Conservation (phyloP, 306 rosid species). For the Lupinus albus region DNA sequence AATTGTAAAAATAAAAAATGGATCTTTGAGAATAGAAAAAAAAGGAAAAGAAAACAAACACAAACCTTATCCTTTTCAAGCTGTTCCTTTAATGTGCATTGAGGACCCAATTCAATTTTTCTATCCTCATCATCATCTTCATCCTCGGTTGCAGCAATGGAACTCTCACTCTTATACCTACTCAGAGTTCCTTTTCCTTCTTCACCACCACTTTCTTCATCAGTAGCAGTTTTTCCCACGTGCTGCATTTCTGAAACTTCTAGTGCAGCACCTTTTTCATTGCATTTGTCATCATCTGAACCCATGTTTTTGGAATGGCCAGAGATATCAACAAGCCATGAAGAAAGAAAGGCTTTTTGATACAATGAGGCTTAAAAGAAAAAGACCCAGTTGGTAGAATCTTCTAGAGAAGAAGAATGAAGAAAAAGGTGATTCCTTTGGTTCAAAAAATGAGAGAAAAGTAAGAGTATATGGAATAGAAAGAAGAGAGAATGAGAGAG, state of each 20-base stretch:
- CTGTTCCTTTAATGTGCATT: slow-evolving; percentile 79
- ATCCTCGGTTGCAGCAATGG: slow-evolving; percentile 71
- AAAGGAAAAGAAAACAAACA: slow-evolving; percentile 1
- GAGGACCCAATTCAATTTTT: slow-evolving; percentile 89
- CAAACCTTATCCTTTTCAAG: slow-evolving; percentile 87
- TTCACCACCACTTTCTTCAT: slow-evolving; percentile 50
- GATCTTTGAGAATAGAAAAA: background rate
- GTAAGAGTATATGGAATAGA: slow-evolving; percentile 21
- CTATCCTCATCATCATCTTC: slow-evolving; percentile 82
- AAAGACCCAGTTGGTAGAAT: slow-evolving; percentile 58
- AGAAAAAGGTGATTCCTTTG: slow-evolving; percentile 43
- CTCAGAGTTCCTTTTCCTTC: slow-evolving; percentile 26
- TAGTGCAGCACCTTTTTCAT: slow-evolving; percentile 27
- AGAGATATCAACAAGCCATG: slow-evolving; percentile 57
- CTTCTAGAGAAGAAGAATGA: slow-evolving; percentile 43
- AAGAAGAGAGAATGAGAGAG: slow-evolving; percentile 8
- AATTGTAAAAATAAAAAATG: background rate
- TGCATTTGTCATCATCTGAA: slow-evolving; percentile 62
- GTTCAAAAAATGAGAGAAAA: slow-evolving; percentile 35
- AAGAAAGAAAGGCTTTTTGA: slow-evolving; percentile 25
- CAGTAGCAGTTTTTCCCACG: slow-evolving; percentile 33
- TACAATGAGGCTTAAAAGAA: slow-evolving; percentile 14
- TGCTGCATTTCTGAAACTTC: slow-evolving; percentile 41
- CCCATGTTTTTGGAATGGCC: slow-evolving; percentile 73
- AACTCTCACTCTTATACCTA: slow-evolving; percentile 62